These are phyloP conservation scores for Pseudonectria buxi DNA, from an alignment of 2,329 filamentous ascomycete species.

Conservation along the genomic window DNA sequence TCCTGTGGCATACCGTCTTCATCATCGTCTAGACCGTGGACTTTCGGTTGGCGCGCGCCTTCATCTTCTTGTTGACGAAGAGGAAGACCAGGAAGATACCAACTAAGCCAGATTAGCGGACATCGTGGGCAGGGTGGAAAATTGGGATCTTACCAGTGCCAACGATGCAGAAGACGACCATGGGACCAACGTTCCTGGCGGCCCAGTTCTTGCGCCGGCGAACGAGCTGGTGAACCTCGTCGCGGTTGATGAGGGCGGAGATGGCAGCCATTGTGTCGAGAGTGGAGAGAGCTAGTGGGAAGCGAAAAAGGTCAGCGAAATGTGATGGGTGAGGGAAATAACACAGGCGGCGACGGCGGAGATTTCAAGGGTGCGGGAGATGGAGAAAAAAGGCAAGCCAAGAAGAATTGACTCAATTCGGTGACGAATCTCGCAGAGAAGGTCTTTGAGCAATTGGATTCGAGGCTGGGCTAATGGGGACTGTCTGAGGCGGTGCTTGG, in stretches of 20 bases:
- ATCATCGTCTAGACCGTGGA: slow-evolving; percentile 16
- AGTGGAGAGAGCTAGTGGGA: slow-evolving; percentile 19
- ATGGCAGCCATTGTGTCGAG: slow-evolving; percentile 36
- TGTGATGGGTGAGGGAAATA: neutral
- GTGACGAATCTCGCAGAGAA: too few species aligned
- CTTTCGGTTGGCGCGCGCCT: slow-evolving; percentile 29
- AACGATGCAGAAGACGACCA: slow-evolving; percentile 39
- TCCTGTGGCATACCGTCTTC: slow-evolving; percentile 4
- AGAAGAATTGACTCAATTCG: too few species aligned
- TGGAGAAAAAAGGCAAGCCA: too few species aligned
- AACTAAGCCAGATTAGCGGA: slow-evolving; percentile 22
- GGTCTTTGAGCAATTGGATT: too few species aligned
- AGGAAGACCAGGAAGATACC: slow-evolving; percentile 25
- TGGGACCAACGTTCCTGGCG: slow-evolving; percentile 31
- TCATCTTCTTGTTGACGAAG: slow-evolving; percentile 25
- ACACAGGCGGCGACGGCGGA: neutral
- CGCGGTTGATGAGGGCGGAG: slow-evolving; percentile 31
- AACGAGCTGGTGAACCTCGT: slow-evolving; percentile 31
- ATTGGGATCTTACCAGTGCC: slow-evolving; percentile 28
- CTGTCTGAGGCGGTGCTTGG: too few species aligned
- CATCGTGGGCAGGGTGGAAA: neutral
- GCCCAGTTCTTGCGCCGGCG: slow-evolving; percentile 38
- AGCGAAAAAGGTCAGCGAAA: neutral
- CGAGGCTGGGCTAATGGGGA: too few species aligned
- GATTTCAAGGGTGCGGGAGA: too few species aligned